Base-by-base conservation (phyloP, 1,284 basidiomycete species). In the Puccinia polysora region DNA sequence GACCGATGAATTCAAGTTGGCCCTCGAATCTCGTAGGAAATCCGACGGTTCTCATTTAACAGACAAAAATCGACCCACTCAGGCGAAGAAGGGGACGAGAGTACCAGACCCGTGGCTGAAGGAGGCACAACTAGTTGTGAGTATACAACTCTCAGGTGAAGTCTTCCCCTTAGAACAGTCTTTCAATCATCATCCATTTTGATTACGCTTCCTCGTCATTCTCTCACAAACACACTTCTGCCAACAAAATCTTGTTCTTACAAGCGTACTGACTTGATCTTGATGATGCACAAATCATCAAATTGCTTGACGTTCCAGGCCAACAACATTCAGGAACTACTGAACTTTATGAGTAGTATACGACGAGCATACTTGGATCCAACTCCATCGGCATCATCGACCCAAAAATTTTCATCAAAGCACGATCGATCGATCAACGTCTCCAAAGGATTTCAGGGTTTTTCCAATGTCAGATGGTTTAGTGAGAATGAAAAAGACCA, bases 401-500 rank as follows among this genome's bases (percentile, higher is more conserved):
- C 20, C 28, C 28, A n/a, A 5, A 32, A 47, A 30, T 50, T 36
- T 47, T 43, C 36, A 49, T 55, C 49, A 10, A 56, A 8, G 3
- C 38, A 25, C 23, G 59, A 71, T 30, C 30, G 69, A 28, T 30
- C 32, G 12, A 59, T 71, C 6, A 43, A 71, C 18, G 50, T 63
- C 23, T 84, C 67, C 45, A 64, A 70, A 45, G 74, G 73, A 1
- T 73, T 78, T 30, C 68, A 73, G 25, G 82, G 83, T 32, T 90
- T 88, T 87, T 80, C 85, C 14, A 85, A 85, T 70, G 83, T 91
- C 55, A 86, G 85, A 73, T 83, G 87, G 77, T 83, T 95, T 15
- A 86, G 85, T 28, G 91, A 94, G 76, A 86, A 89, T 74, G 90
- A 95, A 79, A 83, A 91, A 65, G 91, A 94, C 81, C 89, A 93